These are phyloP conservation scores for Coelastrella sp. DNA, from an alignment of 139 green algal genomes.

Conservation along the genomic window DNA sequence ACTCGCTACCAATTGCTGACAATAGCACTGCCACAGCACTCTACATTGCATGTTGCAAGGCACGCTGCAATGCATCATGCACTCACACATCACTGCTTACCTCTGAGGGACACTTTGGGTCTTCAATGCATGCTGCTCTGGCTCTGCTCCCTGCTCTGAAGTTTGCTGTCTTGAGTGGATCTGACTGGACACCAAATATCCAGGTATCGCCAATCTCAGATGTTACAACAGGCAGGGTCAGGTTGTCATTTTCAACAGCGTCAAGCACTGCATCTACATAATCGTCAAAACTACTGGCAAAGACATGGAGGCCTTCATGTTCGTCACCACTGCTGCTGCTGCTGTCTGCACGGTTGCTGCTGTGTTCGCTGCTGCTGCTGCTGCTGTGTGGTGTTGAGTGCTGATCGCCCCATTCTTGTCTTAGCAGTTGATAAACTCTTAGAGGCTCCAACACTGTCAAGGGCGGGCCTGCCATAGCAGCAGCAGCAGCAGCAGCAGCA, in stretches of 20 bases:
- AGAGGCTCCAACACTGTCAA: slow-evolving; percentile 45
- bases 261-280: slow-evolving; percentile 58
- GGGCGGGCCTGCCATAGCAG: slow-evolving; percentile 8
- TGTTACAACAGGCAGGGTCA: slow-evolving; percentile 43
- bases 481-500: slow-evolving; percentile 12
- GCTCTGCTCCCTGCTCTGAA: slow-evolving; percentile 49
- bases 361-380: slow-evolving; percentile 34
- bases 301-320: neutral
- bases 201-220: slow-evolving; percentile 75
- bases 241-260: neutral
- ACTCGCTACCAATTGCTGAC: too few species aligned
- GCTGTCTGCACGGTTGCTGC: neutral
- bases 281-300: slow-evolving; percentile 64
- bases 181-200: slow-evolving; percentile 67
- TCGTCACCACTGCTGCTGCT: neutral
- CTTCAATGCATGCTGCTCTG: neutral
- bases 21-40: neutral
- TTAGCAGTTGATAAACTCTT: slow-evolving; percentile 56
- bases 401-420: slow-evolving; percentile 54
- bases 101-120: slow-evolving; percentile 51
- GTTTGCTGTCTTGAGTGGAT: slow-evolving; percentile 60
- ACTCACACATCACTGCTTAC: neutral
- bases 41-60: too few species aligned
- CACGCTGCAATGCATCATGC: too few species aligned
- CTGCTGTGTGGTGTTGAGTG: slow-evolving; percentile 9